phyloP scores from a whole-genome alignment of 495 filamentous ascomycete species.

The Aspergillus olivimuriae region DNA sequence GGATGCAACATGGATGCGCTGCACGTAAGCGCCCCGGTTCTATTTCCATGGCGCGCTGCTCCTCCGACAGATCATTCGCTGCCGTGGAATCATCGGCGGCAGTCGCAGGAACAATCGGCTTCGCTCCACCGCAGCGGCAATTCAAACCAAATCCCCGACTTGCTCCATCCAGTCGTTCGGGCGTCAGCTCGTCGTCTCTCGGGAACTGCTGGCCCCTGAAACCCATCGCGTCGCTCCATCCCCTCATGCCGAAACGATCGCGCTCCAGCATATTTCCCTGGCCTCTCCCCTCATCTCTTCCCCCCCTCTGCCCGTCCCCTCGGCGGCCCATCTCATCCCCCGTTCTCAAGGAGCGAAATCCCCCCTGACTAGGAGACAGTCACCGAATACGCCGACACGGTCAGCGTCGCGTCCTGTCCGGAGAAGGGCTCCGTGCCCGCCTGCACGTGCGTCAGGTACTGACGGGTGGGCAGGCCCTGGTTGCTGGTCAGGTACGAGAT shows the following conservation, averaged over 20 bases:
- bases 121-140: no score
- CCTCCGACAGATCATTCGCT: no score
- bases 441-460: conserved; percentile 50
- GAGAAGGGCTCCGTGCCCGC: conserved; percentile 54
- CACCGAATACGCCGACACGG: conserved; percentile 33
- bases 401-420: conserved; percentile 32
- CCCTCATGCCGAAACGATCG: conserved; percentile 1
- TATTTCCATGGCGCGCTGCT: no score
- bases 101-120: no score
- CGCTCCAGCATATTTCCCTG: background rate
- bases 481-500: conserved; percentile 48
- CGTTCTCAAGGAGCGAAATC: background rate
- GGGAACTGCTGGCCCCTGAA: background rate
- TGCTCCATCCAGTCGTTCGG: no score
- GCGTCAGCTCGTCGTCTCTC: no score
- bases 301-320: background rate
- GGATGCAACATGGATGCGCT: no score
- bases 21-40: no score
- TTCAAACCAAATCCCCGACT: background rate
- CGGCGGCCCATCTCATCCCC: background rate
- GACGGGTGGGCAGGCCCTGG: conserved; percentile 41
- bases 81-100: no score
- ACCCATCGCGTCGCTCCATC: background rate
- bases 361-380: conserved; percentile 33
- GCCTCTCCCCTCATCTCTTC: background rate